Conservation (phyloP, 495 filamentous ascomycete species). For the Poronia punctata region DNA sequence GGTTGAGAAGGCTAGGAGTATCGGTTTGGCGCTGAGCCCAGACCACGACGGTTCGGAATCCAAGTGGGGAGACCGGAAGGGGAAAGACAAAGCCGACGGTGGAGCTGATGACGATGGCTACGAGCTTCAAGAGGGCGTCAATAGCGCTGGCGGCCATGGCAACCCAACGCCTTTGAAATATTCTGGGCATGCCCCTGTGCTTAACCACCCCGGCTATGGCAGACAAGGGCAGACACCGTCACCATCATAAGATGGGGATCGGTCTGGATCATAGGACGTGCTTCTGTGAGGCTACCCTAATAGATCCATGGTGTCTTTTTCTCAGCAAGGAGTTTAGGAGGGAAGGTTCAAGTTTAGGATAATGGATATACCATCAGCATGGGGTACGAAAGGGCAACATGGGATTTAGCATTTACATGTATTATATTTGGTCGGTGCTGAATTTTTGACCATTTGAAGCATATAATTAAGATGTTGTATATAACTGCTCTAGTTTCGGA, state of each 20-base stretch:
- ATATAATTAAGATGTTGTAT: too few species aligned
- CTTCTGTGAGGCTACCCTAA: conserved; percentile 9
- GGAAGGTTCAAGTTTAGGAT: too few species aligned
- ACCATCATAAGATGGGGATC: neutral
- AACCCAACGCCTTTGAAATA: conserved; percentile 2
- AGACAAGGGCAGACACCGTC: conserved; percentile 11
- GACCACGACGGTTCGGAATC: conserved; percentile 11
- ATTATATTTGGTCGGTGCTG: too few species aligned
- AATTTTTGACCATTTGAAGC: too few species aligned
- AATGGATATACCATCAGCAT: too few species aligned
- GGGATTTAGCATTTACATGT: too few species aligned
- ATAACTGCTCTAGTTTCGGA: too few species aligned
- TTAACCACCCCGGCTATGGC: conserved; percentile 25
- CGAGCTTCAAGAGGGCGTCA: conserved; percentile 8
- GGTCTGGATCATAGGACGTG: neutral
- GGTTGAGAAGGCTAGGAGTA: conserved; percentile 17
- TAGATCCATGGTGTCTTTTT: conserved; percentile 7
- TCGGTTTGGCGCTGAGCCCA: conserved; percentile 22
- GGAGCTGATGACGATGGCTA: conserved; percentile 24
- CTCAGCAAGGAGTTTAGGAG: too few species aligned
- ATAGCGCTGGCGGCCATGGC: conserved; percentile 18
- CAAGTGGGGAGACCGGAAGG: conserved; percentile 19
- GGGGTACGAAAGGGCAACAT: too few species aligned
- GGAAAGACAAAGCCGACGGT: conserved; percentile 14
- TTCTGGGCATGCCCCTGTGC: conserved; percentile 10